Base-by-base conservation (phyloP, 129 eudicot species). In the Smallanthus sonchifolius region DNA sequence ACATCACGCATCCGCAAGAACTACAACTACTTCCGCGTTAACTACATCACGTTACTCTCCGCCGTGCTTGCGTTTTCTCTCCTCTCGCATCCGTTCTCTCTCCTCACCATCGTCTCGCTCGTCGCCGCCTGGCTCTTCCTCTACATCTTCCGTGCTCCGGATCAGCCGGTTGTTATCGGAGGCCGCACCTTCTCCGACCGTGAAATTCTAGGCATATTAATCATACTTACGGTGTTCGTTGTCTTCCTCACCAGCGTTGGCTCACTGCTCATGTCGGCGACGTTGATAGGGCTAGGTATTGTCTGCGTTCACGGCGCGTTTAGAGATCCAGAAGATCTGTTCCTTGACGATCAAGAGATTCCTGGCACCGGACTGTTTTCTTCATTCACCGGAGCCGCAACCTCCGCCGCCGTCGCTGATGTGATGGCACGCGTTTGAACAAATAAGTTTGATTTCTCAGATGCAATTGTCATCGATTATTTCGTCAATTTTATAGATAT, bases 321-420 rank as follows among this genome's bases (percentile, higher is more conserved):
- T 74, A 82, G 97, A 72, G 91, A 77, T 80, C 94, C 97, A 1
- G 96, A 86, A 68, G 97, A 89, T 82, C 74, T 92, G 75, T 92
- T 89, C 38, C 82, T 92, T 19, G 97, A 92, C 45, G 89, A 80
- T n/a, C 96, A 87, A 54, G 97, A 89, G 34, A 35, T 16, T 28
- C 30, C 84, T 5, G 84, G 86, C n/a, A 19, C 85, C 9, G 91
- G 96, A 39, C 62, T 88, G 44, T 77, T 92, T 67, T 84, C 92
- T 3, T 71, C 79, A 36, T 70, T 86, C 62, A 49, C 81, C 30
- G 85, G 95, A 4, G 85, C 86, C 17, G 86, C 89, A 2, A 60
- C 84, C 2, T 79, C 89, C 7, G 83, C 85, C 19, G 89, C 89
- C 7, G 86, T 72, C 30, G 83, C 87, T 10, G 89, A 80, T 49